Conservation (phyloP, 306 rosid species). For the Alnus glutinosa region DNA sequence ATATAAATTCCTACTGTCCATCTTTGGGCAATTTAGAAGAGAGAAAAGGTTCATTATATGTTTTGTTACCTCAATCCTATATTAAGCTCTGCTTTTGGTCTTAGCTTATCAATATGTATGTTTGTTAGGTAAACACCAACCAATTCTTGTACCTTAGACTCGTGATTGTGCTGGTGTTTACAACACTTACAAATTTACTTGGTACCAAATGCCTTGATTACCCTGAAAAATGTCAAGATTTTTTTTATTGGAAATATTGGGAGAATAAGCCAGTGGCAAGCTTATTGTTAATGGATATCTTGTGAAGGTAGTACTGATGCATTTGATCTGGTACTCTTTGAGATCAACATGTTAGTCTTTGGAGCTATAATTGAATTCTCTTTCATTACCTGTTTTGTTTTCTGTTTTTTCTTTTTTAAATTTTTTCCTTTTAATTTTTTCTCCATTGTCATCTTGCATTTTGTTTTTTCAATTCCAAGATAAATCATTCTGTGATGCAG, state of each 20-base stretch:
- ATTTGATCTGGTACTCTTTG: neutral
- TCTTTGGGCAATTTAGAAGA: neutral
- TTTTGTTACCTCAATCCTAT: neutral
- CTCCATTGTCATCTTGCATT: neutral
- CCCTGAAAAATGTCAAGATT: neutral
- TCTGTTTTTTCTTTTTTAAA: no score
- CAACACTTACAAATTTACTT: neutral
- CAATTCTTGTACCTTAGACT: neutral
- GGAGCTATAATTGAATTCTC: neutral
- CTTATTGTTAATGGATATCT: neutral
- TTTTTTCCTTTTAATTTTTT: neutral
- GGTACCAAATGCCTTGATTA: neutral
- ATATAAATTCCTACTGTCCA: neutral
- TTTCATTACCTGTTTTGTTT: neutral
- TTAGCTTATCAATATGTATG: neutral
- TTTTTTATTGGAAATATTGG: neutral
- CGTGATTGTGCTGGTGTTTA: neutral
- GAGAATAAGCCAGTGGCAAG: neutral
- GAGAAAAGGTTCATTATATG: neutral
- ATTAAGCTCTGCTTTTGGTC: neutral
- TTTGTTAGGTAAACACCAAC: neutral
- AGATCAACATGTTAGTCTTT: no score
- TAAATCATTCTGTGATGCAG: conserved; percentile 41
- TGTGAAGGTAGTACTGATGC: neutral
- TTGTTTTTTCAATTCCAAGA: neutral